These are phyloP conservation scores for Apophysomyces ossiformis DNA, from an alignment of 371 early-diverging fungal genomes.

Conservation along the genomic window DNA sequence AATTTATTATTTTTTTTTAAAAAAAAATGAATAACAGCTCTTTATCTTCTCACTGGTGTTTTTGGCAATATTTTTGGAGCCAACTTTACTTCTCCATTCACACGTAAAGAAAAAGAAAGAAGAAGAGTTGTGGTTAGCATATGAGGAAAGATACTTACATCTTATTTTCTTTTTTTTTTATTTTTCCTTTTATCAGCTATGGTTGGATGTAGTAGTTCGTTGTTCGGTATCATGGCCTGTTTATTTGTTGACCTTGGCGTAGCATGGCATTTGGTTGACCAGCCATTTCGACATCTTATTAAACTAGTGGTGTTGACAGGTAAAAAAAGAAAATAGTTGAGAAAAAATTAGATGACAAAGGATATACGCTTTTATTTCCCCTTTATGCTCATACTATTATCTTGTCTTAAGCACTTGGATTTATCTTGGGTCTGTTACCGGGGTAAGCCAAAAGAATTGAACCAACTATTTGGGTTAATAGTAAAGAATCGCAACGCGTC, in stretches of 20 bases:
- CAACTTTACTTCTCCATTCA: slow-evolving; percentile 54
- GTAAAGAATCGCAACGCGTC: no score
- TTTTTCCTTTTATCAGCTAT: slow-evolving; percentile 40
- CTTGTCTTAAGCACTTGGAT: slow-evolving; percentile 57
- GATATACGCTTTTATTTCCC: no score
- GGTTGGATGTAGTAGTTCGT: slow-evolving; percentile 74
- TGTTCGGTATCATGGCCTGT: slow-evolving; percentile 74
- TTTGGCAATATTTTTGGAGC: slow-evolving; percentile 60
- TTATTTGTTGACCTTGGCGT: slow-evolving; percentile 70
- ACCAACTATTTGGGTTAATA: slow-evolving; percentile 16
- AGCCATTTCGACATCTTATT: slow-evolving; percentile 66
- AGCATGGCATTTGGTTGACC: slow-evolving; percentile 64
- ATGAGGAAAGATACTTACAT: neutral
- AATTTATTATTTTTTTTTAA: no score
- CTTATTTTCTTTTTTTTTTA: neutral
- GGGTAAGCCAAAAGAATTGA: slow-evolving; percentile 68
- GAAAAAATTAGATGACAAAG: slow-evolving; percentile 2
- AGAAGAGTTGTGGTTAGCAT: slow-evolving; percentile 27
- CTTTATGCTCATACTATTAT: slow-evolving; percentile 32
- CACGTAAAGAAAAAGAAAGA: slow-evolving; percentile 53
- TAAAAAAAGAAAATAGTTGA: slow-evolving; percentile 1
- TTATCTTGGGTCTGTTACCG: slow-evolving; percentile 73
- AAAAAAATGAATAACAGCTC: slow-evolving; percentile 3
- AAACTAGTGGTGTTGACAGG: slow-evolving; percentile 37
- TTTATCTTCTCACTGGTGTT: slow-evolving; percentile 63